Base-by-base conservation (phyloP, 371 early-diverging fungal species). In the Funneliformis caledonium region DNA sequence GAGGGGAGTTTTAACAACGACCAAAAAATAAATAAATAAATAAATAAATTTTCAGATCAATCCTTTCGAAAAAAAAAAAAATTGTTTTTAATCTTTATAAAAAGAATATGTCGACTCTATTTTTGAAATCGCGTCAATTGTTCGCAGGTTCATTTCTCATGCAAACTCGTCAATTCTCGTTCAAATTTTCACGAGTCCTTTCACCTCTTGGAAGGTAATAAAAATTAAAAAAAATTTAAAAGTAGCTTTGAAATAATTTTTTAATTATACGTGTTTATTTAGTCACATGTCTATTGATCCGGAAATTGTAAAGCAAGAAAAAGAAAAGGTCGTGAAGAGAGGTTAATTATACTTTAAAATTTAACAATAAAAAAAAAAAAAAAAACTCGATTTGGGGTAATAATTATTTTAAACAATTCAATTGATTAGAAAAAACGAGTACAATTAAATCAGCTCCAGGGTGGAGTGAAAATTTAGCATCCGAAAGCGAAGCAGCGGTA, bases 401-500 rank as follows among this genome's bases (percentile, higher is more conserved):
- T 19, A 56, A 56, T 16, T 56, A 56, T 16, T 52, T 10, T 45
- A 10, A 9, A 19, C 6, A 19, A 16, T 19, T 19, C 4, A 6
- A 7, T 56, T 56, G 4, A 5, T 26, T 56, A 56, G 70, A 43
- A 45, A 45, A 59, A 75, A 74, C 37, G 31, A 74, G 60, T 26
- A 1, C 19, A 31, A 72, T 85, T 73, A 83, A 83, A 76, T 69
- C 72, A 19, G 86, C 86, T 8, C 86, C 86, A 7, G 82, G 82
- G 50, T 85, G 86, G 86, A 67, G 26, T 12, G 76, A 82, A 4
- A 80, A 78, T 2, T 59, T 78, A n/a, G 85, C 86, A 10, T 81
- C 86, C 0, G 86, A 84, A 60, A 83, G 85, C 26, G 86, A 85
- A 74, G 83, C 85, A 0, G 83, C 82, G 7, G 75, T 75, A 56